These are phyloP conservation scores for Sordaria brevicollis DNA, from an alignment of 495 filamentous ascomycete genomes.

Conservation along the genomic window DNA sequence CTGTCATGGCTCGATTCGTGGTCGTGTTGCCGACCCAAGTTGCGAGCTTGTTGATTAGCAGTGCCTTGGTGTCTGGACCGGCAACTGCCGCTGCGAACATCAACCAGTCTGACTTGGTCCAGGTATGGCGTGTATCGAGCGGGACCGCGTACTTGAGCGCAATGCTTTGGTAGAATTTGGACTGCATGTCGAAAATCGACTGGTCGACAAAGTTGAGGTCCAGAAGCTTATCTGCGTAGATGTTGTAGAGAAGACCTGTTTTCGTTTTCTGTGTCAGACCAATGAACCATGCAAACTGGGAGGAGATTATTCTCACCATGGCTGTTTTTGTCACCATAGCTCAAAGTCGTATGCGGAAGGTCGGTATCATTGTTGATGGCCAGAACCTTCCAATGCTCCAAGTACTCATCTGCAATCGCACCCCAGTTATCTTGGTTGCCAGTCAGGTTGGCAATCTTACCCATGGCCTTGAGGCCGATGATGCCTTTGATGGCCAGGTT, in stretches of 20 bases:
- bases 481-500: constrained; percentile 93
- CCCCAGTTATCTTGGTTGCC: constrained; percentile 51
- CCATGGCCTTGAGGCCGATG: constrained; percentile 90
- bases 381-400: constrained; percentile 63
- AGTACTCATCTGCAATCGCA: constrained; percentile 60
- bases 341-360: constrained; percentile 64
- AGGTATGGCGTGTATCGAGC: constrained; percentile 73
- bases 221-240: constrained; percentile 70
- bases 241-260: constrained; percentile 69
- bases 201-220: constrained; percentile 59
- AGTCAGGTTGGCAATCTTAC: constrained; percentile 56
- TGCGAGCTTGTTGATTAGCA: constrained; percentile 62
- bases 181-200: constrained; percentile 70
- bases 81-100: constrained; percentile 73
- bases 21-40: constrained; percentile 68
- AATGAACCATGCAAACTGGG: background rate
- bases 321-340: constrained; percentile 30
- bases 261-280: constrained; percentile 58
- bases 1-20: constrained; percentile 63
- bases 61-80: constrained; percentile 41
- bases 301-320: constrained; percentile 17
- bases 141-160: constrained; percentile 66
- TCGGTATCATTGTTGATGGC: constrained; percentile 60
- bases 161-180: constrained; percentile 67
- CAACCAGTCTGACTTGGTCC: constrained; percentile 85